phyloP scores from a whole-genome alignment of 2,329 filamentous ascomycete genomes.

The Paecilomyces variotii region DNA sequence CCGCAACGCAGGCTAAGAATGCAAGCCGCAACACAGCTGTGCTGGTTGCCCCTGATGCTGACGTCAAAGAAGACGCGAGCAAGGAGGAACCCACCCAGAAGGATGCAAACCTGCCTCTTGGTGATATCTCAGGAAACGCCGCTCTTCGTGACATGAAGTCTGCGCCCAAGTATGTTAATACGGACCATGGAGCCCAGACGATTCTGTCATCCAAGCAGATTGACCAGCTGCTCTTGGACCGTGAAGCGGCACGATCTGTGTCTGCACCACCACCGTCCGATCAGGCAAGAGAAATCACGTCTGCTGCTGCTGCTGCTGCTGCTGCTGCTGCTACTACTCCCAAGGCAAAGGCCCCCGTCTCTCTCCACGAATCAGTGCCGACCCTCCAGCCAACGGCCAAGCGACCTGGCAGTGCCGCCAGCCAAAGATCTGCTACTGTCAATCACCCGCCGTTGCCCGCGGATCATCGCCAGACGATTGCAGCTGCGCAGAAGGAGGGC shows the following conservation, averaged over 20 bases:
- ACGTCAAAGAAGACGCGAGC: constrained; percentile 50
- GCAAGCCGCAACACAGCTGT: constrained; percentile 4
- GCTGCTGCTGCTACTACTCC: constrained; percentile 16
- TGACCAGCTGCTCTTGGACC: constrained; percentile 62
- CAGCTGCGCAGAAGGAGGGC: constrained; percentile 59
- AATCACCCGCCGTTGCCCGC: constrained; percentile 65
- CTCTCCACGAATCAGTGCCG: constrained; percentile 20
- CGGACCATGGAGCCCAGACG: constrained; percentile 74
- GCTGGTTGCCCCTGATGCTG: constrained; percentile 28
- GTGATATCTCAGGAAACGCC: constrained; percentile 55
- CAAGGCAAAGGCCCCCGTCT: constrained; percentile 16
- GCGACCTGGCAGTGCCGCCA: constrained; percentile 67
- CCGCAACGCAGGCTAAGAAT: constrained; percentile 9
- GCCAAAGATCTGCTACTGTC: constrained; percentile 46
- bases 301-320: constrained; percentile 15
- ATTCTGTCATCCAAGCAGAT: constrained; percentile 73
- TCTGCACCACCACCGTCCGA: constrained; percentile 24
- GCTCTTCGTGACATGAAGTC: constrained; percentile 18
- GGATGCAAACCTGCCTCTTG: constrained; percentile 45
- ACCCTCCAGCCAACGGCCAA: constrained; percentile 28
- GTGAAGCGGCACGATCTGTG: constrained; percentile 28
- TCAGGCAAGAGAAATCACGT: constrained; percentile 18
- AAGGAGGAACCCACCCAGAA: constrained; percentile 16
- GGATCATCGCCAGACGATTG: constrained; percentile 78
- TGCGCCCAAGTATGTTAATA: constrained; percentile 34